Percentiles rank a stretch among this genome's conserved stretches.
Conservation (phyloP, 345 rosid genomes). For the Eucalyptus tenuipes region DNA sequence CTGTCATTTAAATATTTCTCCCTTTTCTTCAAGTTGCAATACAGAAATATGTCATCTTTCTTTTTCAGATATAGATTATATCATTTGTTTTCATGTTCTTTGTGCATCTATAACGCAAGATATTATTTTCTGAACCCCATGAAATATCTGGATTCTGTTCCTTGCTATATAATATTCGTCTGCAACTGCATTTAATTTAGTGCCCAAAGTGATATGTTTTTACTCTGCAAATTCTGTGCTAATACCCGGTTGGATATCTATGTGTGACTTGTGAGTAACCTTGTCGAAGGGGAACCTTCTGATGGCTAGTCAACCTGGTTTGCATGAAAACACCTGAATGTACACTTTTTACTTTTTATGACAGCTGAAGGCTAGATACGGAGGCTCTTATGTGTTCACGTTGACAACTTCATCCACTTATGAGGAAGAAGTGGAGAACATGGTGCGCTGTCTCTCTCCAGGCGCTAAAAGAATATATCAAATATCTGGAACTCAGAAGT, state of each 20-base stretch:
- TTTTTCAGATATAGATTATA: background rate
- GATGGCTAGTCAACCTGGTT: background rate
- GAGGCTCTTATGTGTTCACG: slow-evolving; percentile 75
- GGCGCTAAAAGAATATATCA: slow-evolving; percentile 67
- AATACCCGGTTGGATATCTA: background rate
- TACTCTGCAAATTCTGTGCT: background rate
- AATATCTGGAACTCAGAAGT: slow-evolving; percentile 87
- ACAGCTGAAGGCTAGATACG: slow-evolving; percentile 80
- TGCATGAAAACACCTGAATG: background rate
- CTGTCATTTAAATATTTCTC: background rate
- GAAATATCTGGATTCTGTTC: background rate
- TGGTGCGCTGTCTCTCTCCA: slow-evolving; percentile 49
- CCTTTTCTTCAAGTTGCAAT: background rate
- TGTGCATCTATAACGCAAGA: no score
- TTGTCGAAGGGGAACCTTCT: background rate
- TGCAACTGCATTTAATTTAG: background rate
- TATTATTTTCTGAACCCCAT: background rate
- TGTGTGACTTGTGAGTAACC: background rate
- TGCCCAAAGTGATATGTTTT: background rate
- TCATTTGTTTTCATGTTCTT: background rate
- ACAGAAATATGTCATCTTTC: background rate
- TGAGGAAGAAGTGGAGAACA: slow-evolving; percentile 58
- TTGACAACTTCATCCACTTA: slow-evolving; percentile 59
- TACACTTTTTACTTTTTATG: background rate
- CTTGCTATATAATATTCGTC: background rate